Base-by-base conservation (phyloP, 1,284 basidiomycete species). In the Ganoderma meredithae region DNA sequence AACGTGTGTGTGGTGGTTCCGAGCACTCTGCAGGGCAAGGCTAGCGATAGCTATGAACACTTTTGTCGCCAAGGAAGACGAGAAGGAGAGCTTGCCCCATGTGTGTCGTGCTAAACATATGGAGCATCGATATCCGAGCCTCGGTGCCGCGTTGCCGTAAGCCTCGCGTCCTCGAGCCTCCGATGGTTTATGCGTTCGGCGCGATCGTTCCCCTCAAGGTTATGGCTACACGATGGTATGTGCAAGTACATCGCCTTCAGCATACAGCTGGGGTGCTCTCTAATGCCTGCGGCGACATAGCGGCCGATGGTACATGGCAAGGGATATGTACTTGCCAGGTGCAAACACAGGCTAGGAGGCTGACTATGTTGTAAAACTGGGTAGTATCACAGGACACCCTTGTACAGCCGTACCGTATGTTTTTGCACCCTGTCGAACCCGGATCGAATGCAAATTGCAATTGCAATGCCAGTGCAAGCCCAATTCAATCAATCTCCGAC, bases 141-240 rank as follows among this genome's bases (percentile, higher is more conserved):
- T 70, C 69, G 71, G 71, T 56, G 44, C 71, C 71, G 71, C 68
- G 44, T 33, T 68, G 68, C 68, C 71, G 71, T 72, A 68, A 69
- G 49, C 22, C 17, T 9, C 17, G 33, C 13, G 19, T 2, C 3
- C 7, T 15, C 36, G 7, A 12, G 9, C 9, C 36, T 10, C 36
- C 36, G 7, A 39, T n/a, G 17, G 36, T n/a, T 22, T 58, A 36
- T 39, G 36, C 19, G 12, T 31, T 22, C 33, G 31, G 55, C 55
- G 55, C 33, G 22, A 39, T 39, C 41, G 36, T 25, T 22, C 58
- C 22, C 39, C 19, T 40, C 39, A n/a, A 41, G 22, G 17, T 13
- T 25, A 7, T 7, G 39, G 39, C 9, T 22, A 17, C 13, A 40
- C 39, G 10, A 58, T 19, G 55, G 52, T 36, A 58, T 58, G 31